phyloP scores from a whole-genome alignment of 345 rosid species.

The Litchi chinensis region DNA sequence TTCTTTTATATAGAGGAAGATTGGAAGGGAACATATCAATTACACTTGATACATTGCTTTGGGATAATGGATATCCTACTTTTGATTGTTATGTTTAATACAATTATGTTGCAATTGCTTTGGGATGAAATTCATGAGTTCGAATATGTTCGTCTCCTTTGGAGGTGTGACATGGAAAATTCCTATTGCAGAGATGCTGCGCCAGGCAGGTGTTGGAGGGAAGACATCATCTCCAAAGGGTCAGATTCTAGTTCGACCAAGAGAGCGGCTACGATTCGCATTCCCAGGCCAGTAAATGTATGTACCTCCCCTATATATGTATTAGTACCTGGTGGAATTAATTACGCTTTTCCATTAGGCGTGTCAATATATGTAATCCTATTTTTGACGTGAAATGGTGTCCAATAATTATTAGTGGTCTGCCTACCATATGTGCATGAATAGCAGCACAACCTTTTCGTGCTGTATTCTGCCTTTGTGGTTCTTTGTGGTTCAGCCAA shows the following conservation, averaged over 20 bases:
- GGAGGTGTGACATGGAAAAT: constrained; percentile 20
- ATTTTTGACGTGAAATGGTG: constrained; percentile 27
- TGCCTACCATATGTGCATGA: constrained; percentile 17
- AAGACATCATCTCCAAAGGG: constrained; percentile 63
- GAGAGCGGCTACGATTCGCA: constrained; percentile 53
- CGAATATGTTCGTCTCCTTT: neutral
- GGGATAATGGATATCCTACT: neutral
- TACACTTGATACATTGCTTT: neutral
- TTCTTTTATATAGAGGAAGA: neutral
- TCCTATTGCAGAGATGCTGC: constrained; percentile 67
- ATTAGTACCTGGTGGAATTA: constrained; percentile 28
- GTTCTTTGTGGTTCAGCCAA: constrained; percentile 16
- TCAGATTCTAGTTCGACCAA: constrained; percentile 46
- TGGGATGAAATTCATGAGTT: neutral
- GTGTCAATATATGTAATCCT: constrained; percentile 25
- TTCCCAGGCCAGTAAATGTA: constrained; percentile 50
- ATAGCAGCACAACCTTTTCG: constrained; percentile 19
- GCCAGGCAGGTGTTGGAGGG: constrained; percentile 55
- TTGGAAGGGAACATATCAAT: neutral
- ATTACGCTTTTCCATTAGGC: constrained; percentile 28
- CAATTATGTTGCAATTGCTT: neutral
- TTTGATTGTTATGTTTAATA: neutral
- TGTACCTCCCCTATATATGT: constrained; percentile 27
- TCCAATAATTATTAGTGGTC: constrained; percentile 35
- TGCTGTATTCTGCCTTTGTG: constrained; percentile 16